Percentiles rank a stretch among this genome's conserved stretches.
These are phyloP conservation scores for Berberis thunbergii DNA, from an alignment of 164 flowering plant species.

Conservation along the genomic window DNA sequence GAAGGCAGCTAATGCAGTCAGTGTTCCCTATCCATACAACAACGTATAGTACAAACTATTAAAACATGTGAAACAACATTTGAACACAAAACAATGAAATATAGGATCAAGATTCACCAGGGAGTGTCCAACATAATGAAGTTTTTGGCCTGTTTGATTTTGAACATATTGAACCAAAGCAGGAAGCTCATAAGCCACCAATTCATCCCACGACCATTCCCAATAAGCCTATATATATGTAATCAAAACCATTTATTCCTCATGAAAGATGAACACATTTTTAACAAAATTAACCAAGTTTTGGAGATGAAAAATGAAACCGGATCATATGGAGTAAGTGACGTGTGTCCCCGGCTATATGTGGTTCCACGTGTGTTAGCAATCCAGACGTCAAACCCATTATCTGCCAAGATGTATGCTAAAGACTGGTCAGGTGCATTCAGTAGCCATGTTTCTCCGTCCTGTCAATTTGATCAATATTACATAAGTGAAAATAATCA, in stretches of 20 bases:
- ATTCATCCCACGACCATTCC: conserved; percentile 96
- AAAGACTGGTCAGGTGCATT: conserved; percentile 45
- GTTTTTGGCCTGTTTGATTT: conserved; percentile 46
- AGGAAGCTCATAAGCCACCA: conserved; percentile 62
- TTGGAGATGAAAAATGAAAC: conserved; percentile 17
- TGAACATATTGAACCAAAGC: conserved; percentile 45
- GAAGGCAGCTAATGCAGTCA: conserved; percentile 58
- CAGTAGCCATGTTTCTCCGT: conserved; percentile 62
- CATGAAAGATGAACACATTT: background rate
- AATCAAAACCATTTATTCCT: background rate
- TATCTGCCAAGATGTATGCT: conserved; percentile 63
- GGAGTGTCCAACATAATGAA: conserved; percentile 83
- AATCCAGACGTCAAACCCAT: conserved; percentile 76
- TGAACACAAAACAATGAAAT: background rate
- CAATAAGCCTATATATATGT: conserved; percentile 45
- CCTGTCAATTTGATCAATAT: conserved; percentile 27
- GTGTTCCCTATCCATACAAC: conserved; percentile 44
- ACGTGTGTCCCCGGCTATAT: conserved; percentile 51
- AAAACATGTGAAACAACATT: background rate
- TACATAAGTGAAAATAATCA: no score
- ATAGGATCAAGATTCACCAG: conserved; percentile 28
- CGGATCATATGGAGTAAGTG: conserved; percentile 36
- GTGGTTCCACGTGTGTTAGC: conserved; percentile 66
- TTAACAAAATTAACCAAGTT: background rate
- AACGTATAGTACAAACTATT: background rate